A percentile compares a stretch with the other conserved stretches of the same genome.
phyloP scores from a whole-genome alignment of 1,284 basidiomycete genomes.

The Stereum hirsutum region DNA sequence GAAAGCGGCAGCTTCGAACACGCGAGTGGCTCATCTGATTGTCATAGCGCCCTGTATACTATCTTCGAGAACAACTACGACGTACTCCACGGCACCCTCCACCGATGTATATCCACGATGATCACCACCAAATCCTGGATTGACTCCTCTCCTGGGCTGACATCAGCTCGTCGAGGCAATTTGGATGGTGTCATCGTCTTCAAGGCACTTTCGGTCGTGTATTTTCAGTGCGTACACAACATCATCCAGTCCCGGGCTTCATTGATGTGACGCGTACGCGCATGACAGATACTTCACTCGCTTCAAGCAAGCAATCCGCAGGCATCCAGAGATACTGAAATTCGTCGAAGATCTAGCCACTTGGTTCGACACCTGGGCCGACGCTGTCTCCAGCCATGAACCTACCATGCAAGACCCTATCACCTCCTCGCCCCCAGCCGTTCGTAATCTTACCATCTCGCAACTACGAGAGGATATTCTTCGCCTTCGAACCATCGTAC shows the following conservation, averaged over 20 bases:
- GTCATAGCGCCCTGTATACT: conserved; percentile 47
- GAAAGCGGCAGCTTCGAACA: neutral
- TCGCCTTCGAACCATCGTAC: conserved; percentile 21
- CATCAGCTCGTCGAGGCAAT: conserved; percentile 32
- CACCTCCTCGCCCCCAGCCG: conserved; percentile 14
- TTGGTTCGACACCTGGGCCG: conserved; percentile 40
- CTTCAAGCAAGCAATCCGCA: conserved; percentile 44
- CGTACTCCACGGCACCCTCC: conserved; percentile 30
- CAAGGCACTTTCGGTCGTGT: conserved; percentile 33
- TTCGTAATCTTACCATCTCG: conserved; percentile 28
- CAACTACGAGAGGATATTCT: conserved; percentile 29
- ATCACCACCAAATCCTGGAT: conserved; percentile 15
- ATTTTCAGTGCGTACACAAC: conserved; percentile 45
- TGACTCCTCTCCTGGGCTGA: conserved; percentile 12
- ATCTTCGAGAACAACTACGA: conserved; percentile 43
- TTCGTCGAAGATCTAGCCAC: conserved; percentile 31
- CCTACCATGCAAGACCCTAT: conserved; percentile 28
- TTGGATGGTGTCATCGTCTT: conserved; percentile 25
- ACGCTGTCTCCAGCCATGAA: conserved; percentile 24
- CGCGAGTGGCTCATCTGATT: neutral
- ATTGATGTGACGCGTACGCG: neutral
- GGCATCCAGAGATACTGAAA: conserved; percentile 32
- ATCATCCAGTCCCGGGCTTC: neutral
- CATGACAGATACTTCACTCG: conserved; percentile 51
- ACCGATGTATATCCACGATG: conserved; percentile 32